Evolutionary conservation across 2,329 filamentous ascomycete genomes (phyloP), one percentile per base, ranked within the genome.

Genomic region (Fusarium duplospermum): DNA sequence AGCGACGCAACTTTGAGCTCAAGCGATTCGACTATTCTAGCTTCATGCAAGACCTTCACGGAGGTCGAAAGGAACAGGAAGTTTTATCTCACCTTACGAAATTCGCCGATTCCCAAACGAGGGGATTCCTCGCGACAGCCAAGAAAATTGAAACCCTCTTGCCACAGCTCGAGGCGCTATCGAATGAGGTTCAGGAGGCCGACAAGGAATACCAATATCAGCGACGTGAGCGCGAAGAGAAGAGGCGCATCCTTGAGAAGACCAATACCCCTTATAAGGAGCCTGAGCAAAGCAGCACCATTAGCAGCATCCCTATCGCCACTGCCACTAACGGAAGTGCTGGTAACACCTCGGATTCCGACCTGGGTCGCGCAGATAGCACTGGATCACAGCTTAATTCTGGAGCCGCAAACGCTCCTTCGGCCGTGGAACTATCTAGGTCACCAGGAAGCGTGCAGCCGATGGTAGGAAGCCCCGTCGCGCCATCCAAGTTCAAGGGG

Each of bases 11-110:
- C 76, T 99, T 99, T 79, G 96, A 99, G 85, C 88, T 99, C 66
- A 98, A 97, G 85, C 92, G 97, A 11, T 99, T 99, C 79, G 97
- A 99, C 83, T 99, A 99, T 82, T 98, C 96, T 4, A 98, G 94
- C 16, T 99, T 98, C 80, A 97, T 99, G 94, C 96, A 98, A 79
- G 96, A 99, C 85, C 88, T 99, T n/a, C 96, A 98, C 73, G 96
- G 96, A 33, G 96, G 96, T n/a, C 92, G 96, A 72, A 99, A 98
- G 82, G 96, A 99, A 79, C 96, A 98, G 80, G 96, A 99, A 81
- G 94, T 99, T 6, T 84, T 99, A 33, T 98, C 96, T 1, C 94
- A 98, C 80, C 87, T 99, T 35, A 99, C 96, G 2, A 96, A 93
- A 80, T 99, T 95, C 81, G 97, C 97, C 11, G 95, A 97, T 81